A percentile compares a stretch with the other conserved stretches of the same genome.
Conservation (phyloP, 1,139 yeast species). For the Geotrichum reessii region DNA sequence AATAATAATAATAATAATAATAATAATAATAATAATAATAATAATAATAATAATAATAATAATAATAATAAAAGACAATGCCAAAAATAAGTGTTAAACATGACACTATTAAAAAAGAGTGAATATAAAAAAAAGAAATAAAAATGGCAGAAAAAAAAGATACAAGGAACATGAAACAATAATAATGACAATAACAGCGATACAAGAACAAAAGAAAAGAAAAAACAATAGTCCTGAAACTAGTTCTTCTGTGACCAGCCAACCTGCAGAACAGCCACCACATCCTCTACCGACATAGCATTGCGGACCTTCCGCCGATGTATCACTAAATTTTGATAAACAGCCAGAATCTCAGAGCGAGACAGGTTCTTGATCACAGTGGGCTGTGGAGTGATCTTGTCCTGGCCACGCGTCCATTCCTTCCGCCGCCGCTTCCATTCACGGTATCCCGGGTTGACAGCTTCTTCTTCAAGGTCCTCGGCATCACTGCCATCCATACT, state of each 20-base stretch:
- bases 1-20: no score
- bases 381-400: neutral
- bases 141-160: neutral
- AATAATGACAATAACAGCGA: neutral
- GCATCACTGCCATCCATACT: slow-evolving; percentile 7
- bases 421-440: slow-evolving; percentile 31
- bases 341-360: slow-evolving; percentile 33
- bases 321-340: slow-evolving; percentile 48
- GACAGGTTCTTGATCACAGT: slow-evolving; percentile 27
- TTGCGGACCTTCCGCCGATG: slow-evolving; percentile 48
- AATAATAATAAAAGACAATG: no score
- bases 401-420: slow-evolving; percentile 26
- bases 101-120: no score
- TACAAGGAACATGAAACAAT: neutral
- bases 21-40: no score
- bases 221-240: neutral
- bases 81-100: no score
- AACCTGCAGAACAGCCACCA: slow-evolving; percentile 48
- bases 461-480: slow-evolving; percentile 28
- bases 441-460: slow-evolving; percentile 29
- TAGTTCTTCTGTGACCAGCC: slow-evolving; percentile 45
- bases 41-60: no score
- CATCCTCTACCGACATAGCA: slow-evolving; percentile 49
- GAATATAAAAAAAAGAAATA: neutral
- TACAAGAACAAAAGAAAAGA: neutral